phyloP scores from a whole-genome alignment of 306 rosid species.

The Inga laurina region DNA sequence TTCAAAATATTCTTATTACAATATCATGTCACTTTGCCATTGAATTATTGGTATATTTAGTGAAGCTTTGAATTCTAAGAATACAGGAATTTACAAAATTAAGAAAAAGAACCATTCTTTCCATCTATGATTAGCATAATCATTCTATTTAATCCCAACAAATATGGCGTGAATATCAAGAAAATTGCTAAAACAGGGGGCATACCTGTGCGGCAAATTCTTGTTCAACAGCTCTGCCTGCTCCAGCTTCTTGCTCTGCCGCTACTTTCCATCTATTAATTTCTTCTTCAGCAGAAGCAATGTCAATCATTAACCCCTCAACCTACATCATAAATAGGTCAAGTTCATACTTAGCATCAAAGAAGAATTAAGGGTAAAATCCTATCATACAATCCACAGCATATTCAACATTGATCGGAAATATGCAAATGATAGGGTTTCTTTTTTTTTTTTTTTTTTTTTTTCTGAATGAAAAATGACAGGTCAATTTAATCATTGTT shows the following conservation, averaged over 20 bases:
- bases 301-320: constrained; percentile 97
- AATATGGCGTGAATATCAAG: background rate
- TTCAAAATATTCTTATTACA: too few species aligned
- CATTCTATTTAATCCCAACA: constrained; percentile 2
- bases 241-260: constrained; percentile 99
- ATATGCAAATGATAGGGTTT: background rate
- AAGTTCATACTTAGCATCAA: constrained; percentile 14
- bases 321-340: constrained; percentile 52
- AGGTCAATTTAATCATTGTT: constrained; percentile 13
- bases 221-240: constrained; percentile 88
- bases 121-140: background rate
- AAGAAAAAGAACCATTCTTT: background rate
- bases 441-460: too few species aligned
- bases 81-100: background rate
- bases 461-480: background rate
- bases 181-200: constrained; percentile 7
- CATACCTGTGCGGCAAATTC: constrained; percentile 83
- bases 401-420: background rate
- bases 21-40: background rate
- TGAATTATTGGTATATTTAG: background rate
- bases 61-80: background rate
- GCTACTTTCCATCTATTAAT: constrained; percentile 95
- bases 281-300: constrained; percentile 96
- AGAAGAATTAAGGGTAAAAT: constrained; percentile 26
- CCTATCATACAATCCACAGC: constrained; percentile 7